Conservation (phyloP, 176 grass and related monocot genomes). For the Phyllostachys edulis region DNA sequence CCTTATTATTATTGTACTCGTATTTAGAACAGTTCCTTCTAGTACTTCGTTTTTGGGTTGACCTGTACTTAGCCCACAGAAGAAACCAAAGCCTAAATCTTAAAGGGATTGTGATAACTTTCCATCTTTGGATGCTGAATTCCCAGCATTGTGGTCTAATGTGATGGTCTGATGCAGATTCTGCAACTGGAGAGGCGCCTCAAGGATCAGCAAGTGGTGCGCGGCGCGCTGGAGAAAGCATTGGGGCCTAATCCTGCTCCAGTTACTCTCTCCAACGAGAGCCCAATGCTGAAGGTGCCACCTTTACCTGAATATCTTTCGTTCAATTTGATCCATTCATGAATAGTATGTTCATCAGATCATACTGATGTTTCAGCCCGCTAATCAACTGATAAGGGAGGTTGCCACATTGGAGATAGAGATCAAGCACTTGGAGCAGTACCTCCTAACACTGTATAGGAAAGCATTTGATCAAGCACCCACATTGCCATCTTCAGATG, state of each 20-base stretch:
- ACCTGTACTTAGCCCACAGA: neutral
- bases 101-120: neutral
- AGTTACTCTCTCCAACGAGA: slow-evolving; percentile 45
- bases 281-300: slow-evolving; percentile 63
- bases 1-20: neutral
- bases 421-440: slow-evolving; percentile 93
- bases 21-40: neutral
- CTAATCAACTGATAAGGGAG: slow-evolving; percentile 88
- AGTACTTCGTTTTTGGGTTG: neutral
- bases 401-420: slow-evolving; percentile 80
- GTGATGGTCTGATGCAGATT: slow-evolving; percentile 55
- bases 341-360: slow-evolving; percentile 12
- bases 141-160: neutral
- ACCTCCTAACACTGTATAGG: slow-evolving; percentile 77
- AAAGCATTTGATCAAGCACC: slow-evolving; percentile 63
- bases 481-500: slow-evolving; percentile 32
- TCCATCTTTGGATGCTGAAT: neutral
- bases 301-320: neutral
- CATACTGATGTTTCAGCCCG: slow-evolving; percentile 47
- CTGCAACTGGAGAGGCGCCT: slow-evolving; percentile 69
- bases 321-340: neutral
- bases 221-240: slow-evolving; percentile 76
- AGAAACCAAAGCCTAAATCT: neutral
- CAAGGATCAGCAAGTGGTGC: slow-evolving; percentile 70
- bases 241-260: slow-evolving; percentile 58